Conservation (phyloP, 768 basidiomycete genomes). For the Kwoniella sp. region DNA sequence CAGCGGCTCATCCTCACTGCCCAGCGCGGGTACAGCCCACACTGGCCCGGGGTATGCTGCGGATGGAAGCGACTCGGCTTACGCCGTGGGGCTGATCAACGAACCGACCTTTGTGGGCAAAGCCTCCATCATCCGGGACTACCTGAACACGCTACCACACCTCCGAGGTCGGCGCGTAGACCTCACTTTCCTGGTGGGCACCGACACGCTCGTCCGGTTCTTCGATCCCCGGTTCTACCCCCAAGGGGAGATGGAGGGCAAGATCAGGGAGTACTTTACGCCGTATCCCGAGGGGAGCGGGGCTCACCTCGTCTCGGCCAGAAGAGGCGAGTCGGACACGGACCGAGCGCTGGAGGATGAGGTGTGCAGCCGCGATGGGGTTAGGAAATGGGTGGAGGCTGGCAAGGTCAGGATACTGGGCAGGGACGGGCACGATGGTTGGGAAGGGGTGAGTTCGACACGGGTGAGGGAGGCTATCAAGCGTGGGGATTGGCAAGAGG, state of each 20-base stretch:
- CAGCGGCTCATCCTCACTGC: too few relatives aligned
- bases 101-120: constrained; percentile 88
- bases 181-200: constrained; percentile 70
- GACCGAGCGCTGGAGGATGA: constrained; percentile 43
- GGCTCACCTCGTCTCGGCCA: constrained; percentile 65
- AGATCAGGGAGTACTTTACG: constrained; percentile 62
- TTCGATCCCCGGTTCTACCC: constrained; percentile 70
- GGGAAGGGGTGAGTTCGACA: constrained; percentile 66
- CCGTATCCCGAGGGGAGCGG: constrained; percentile 54
- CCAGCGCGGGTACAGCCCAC: background rate
- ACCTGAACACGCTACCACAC: background rate
- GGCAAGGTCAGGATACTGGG: constrained; percentile 61
- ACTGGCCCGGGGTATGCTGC: too few relatives aligned
- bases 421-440: constrained; percentile 53
- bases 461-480: constrained; percentile 58
- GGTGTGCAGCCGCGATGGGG: constrained; percentile 49
- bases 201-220: constrained; percentile 78
- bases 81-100: constrained; percentile 76
- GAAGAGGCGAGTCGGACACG: constrained; percentile 51
- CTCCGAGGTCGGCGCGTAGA: background rate
- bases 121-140: constrained; percentile 55
- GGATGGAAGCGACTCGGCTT: constrained; percentile 55
- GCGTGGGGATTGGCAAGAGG: constrained; percentile 20
- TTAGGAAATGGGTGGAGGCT: constrained; percentile 56
- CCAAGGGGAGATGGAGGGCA: constrained; percentile 55